phyloP scores from a whole-genome alignment of 2,329 filamentous ascomycete genomes.

The Ceratocystis cacaofunesta region DNA sequence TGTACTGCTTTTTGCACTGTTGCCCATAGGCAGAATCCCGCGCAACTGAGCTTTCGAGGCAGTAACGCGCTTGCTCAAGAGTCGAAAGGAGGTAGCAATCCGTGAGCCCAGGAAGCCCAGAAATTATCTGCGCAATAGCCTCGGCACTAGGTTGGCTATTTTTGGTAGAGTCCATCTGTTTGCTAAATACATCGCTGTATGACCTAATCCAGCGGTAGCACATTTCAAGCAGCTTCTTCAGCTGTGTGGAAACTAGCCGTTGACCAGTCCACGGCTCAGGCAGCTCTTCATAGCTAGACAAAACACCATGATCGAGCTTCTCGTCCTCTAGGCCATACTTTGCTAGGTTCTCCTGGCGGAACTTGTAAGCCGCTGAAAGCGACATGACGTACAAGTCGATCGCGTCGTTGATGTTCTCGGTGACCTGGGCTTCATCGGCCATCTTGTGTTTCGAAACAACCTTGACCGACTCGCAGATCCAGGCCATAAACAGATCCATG shows the following conservation, averaged over 20 bases:
- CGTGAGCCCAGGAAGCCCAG: constrained; percentile 36
- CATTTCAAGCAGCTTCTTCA: constrained; percentile 44
- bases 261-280: constrained; percentile 78
- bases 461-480: constrained; percentile 64
- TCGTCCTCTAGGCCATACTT: constrained; percentile 61
- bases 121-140: constrained; percentile 32
- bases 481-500: constrained; percentile 61
- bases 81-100: constrained; percentile 41
- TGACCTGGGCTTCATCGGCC: constrained; percentile 39
- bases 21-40: constrained; percentile 30
- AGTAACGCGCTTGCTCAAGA: constrained; percentile 39
- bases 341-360: constrained; percentile 53
- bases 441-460: constrained; percentile 49
- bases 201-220: constrained; percentile 40
- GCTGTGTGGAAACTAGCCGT: constrained; percentile 44
- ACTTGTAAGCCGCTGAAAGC: constrained; percentile 51
- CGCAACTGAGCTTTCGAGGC: constrained; percentile 30
- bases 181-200: constrained; percentile 24
- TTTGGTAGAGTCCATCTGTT: constrained; percentile 23
- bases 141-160: constrained; percentile 25
- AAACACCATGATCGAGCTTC: constrained; percentile 48
- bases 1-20: constrained; percentile 34
- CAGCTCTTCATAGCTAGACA: constrained; percentile 50
- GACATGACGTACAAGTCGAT: constrained; percentile 40
- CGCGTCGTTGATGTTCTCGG: constrained; percentile 52